phyloP scores from a whole-genome alignment of 2,329 filamentous ascomycete species.

The Diaporthe destruens region DNA sequence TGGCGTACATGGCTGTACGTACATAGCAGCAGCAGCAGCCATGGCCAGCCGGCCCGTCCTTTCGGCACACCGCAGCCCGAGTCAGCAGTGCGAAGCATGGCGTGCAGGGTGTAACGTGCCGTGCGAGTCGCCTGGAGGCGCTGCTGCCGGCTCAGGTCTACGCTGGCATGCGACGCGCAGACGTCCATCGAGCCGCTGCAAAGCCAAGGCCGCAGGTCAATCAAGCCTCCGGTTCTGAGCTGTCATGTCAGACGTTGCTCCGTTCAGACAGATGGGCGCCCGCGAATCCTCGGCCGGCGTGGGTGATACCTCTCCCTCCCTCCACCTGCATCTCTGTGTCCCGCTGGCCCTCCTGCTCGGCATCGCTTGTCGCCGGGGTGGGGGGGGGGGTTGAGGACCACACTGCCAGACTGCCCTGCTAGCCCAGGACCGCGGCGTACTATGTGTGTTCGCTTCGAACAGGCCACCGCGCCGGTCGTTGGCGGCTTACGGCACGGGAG shows the following conservation, averaged over 20 bases:
- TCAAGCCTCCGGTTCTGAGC: background rate
- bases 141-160: background rate
- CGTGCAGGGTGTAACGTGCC: slow-evolving; percentile 20
- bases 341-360: background rate
- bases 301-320: background rate
- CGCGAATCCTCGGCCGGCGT: background rate
- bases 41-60: slow-evolving; percentile 22
- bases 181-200: background rate
- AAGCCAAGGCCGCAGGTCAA: slow-evolving; percentile 2
- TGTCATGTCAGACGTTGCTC: slow-evolving; percentile 2
- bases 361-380: background rate
- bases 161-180: slow-evolving; percentile 19
- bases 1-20: background rate
- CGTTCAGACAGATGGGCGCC: background rate
- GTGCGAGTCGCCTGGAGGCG: background rate
- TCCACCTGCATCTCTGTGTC: background rate
- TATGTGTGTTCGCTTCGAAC: background rate
- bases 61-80: slow-evolving; percentile 30
- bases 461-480: slow-evolving; percentile 27
- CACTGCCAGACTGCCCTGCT: background rate
- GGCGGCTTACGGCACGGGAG: slow-evolving; percentile 22
- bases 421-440: slow-evolving; percentile 1
- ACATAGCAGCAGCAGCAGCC: background rate
- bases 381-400: no score
- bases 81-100: slow-evolving; percentile 15